Evolutionary conservation across 331 rosid genomes (phyloP).

Genomic region (Quercus lobata): DNA sequence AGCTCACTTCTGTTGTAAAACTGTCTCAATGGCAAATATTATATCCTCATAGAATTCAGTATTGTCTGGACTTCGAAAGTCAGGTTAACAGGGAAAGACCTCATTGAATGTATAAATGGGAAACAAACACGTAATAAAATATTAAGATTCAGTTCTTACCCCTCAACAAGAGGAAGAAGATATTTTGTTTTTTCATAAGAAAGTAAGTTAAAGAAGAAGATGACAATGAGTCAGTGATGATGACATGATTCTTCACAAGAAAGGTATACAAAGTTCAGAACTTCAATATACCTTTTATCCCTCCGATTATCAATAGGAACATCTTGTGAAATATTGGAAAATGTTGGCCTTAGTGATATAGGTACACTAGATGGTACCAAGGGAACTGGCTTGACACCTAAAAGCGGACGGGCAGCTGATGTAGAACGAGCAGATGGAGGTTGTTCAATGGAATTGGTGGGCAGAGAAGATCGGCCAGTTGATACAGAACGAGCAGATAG

Average conservation of each 20-base stretch:
- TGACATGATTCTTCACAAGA: neutral
- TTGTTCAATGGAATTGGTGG: constrained; percentile 26
- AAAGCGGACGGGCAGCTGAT: constrained; percentile 40
- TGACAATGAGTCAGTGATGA: neutral
- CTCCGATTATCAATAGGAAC: constrained; percentile 29
- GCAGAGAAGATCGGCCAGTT: constrained; percentile 26
- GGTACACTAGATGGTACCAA: constrained; percentile 71
- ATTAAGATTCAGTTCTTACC: neutral
- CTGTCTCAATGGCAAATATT: neutral
- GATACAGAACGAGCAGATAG: constrained; percentile 41
- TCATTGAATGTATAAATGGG: neutral
- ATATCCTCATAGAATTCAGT: neutral
- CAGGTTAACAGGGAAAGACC: neutral
- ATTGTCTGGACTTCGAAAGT: neutral
- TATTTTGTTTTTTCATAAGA: neutral
- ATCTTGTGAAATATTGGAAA: constrained; percentile 39
- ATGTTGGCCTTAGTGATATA: constrained; percentile 57
- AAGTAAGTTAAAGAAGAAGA: neutral
- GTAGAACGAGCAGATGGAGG: constrained; percentile 52
- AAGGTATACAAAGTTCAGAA: neutral
- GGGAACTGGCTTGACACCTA: constrained; percentile 54
- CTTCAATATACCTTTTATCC: constrained; percentile 63
- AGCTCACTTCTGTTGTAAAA: neutral
- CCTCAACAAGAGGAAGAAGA: neutral
- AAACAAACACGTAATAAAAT: neutral